These are phyloP conservation scores for Ormosia semicastrata DNA, from an alignment of 306 rosid species.

Conservation along the genomic window DNA sequence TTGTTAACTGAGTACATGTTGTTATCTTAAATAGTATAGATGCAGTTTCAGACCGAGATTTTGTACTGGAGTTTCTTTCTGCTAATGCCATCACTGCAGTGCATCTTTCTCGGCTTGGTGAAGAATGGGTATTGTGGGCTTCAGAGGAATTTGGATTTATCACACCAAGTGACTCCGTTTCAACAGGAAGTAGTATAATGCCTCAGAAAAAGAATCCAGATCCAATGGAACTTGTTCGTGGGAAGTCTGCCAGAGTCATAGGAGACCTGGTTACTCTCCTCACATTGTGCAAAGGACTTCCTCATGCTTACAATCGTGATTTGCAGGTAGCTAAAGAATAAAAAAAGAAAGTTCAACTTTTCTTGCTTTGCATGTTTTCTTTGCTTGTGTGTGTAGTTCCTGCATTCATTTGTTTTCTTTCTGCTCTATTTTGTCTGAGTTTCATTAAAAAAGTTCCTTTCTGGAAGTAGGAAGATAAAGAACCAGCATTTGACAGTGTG, in stretches of 20 bases:
- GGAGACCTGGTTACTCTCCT: constrained; percentile 90
- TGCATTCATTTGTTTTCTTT: constrained; percentile 4
- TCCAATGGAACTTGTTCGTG: constrained; percentile 99
- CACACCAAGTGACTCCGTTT: constrained; percentile 89
- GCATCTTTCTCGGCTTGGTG: constrained; percentile 98
- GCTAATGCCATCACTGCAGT: constrained; percentile 83
- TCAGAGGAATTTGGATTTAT: constrained; percentile 96
- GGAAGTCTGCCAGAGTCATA: constrained; percentile 89
- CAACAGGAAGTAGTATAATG: constrained; percentile 98
- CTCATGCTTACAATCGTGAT: constrained; percentile 97
- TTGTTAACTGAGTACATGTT: constrained; percentile 17
- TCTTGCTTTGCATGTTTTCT: constrained; percentile 3
- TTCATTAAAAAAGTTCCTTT: constrained; percentile 3
- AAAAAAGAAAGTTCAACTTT: neutral
- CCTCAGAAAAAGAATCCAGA: constrained; percentile 99
- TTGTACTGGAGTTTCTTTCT: constrained; percentile 84
- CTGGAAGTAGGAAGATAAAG: constrained; percentile 85
- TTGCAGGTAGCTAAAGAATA: constrained; percentile 64
- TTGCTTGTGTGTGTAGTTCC: neutral
- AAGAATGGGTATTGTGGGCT: constrained; percentile 99
- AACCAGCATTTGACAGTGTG: constrained; percentile 92
- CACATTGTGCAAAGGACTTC: constrained; percentile 95
- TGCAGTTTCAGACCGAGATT: constrained; percentile 98
- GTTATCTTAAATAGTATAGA: constrained; percentile 62
- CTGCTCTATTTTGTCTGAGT: neutral